A percentile compares a stretch with the other conserved stretches of the same genome.
These are phyloP conservation scores for Kuraishia borneana DNA, from an alignment of 805 yeast species.

Conservation along the genomic window DNA sequence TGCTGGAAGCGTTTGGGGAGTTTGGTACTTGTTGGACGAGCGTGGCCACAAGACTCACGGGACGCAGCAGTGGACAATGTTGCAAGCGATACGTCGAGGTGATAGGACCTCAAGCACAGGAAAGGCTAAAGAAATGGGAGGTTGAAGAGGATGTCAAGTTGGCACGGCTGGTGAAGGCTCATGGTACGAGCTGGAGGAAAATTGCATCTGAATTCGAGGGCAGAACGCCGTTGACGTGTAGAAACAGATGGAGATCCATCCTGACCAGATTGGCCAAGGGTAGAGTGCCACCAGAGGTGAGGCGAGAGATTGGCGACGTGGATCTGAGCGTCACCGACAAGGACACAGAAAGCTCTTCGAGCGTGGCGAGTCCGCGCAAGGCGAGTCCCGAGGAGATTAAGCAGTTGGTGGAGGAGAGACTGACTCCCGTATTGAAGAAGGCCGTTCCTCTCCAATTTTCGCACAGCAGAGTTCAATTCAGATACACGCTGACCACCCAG, in stretches of 20 bases:
- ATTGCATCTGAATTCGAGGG: slow-evolving; percentile 63
- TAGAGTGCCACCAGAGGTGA: slow-evolving; percentile 43
- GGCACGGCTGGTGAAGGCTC: slow-evolving; percentile 52
- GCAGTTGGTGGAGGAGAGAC: neutral
- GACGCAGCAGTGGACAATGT: slow-evolving; percentile 92
- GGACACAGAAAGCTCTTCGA: slow-evolving; percentile 2
- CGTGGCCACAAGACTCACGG: slow-evolving; percentile 63
- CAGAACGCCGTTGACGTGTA: slow-evolving; percentile 79
- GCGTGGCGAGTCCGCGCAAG: neutral
- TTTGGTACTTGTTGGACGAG: slow-evolving; percentile 83
- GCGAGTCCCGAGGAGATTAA: neutral
- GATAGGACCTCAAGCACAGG: slow-evolving; percentile 69
- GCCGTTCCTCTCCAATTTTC: neutral
- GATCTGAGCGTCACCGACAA: slow-evolving; percentile 17
- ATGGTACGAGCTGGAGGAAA: slow-evolving; percentile 86
- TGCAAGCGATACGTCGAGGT: slow-evolving; percentile 86
- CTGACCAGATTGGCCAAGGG: slow-evolving; percentile 66
- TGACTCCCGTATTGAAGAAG: neutral
- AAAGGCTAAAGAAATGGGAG: slow-evolving; percentile 72
- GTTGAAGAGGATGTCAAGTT: slow-evolving; percentile 63
- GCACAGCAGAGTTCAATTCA: slow-evolving; percentile 42
- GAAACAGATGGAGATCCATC: slow-evolving; percentile 87
- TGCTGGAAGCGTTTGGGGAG: slow-evolving; percentile 50
- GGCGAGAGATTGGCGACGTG: slow-evolving; percentile 35
- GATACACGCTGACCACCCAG: slow-evolving; percentile 37